Percentiles rank a stretch among this genome's conserved stretches.
These are phyloP conservation scores for Picea abies DNA, from an alignment of 83 land plant species.

Conservation along the genomic window DNA sequence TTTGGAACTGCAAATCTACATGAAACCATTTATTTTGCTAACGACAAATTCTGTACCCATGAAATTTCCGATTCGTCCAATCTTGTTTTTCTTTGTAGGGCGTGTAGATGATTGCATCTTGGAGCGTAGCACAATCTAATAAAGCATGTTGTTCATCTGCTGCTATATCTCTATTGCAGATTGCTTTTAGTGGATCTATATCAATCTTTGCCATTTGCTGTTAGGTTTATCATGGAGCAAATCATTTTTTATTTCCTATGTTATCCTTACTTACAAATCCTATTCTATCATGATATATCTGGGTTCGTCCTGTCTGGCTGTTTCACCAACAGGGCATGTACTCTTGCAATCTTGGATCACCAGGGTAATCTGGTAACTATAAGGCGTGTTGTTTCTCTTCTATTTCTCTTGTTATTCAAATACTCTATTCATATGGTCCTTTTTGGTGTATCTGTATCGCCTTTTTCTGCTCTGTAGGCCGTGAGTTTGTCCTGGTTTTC, in stretches of 20 bases:
- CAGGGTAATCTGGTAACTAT: neutral
- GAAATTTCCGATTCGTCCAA: neutral
- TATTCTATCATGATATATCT: neutral
- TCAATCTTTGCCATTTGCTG: neutral
- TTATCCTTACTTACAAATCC: neutral
- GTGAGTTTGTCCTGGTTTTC: conserved; percentile 38
- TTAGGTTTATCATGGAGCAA: neutral
- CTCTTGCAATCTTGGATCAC: neutral
- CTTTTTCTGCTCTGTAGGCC: conserved; percentile 59
- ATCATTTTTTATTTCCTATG: neutral
- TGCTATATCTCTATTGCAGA: no score
- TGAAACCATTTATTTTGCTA: neutral
- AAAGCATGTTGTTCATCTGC: neutral
- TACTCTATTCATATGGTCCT: neutral
- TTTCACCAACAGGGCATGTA: neutral
- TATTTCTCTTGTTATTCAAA: neutral
- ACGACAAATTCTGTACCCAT: neutral
- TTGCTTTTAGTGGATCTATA: neutral
- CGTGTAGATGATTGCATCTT: neutral
- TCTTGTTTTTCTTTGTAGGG: neutral
- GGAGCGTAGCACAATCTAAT: neutral
- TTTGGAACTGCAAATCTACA: neutral
- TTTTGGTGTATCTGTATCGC: neutral
- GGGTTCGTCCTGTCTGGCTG: neutral
- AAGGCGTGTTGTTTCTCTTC: neutral